Conservation (phyloP, 2,329 filamentous ascomycete species). For the Colletotrichum sp. region DNA sequence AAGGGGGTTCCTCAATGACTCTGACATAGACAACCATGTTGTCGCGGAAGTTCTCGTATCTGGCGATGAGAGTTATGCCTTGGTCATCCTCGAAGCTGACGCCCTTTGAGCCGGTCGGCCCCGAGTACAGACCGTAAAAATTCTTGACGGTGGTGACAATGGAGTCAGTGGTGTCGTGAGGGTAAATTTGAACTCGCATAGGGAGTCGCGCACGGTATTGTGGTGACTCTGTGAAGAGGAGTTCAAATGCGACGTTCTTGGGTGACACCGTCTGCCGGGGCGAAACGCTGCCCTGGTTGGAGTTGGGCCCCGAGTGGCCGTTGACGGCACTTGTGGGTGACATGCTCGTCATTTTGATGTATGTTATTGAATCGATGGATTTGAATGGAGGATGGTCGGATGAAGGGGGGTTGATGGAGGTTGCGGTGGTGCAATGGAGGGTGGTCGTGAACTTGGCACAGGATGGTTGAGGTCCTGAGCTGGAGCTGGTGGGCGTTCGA, state of each 20-base stretch:
- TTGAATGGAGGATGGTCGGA: constrained; percentile 29
- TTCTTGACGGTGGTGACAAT: constrained; percentile 99
- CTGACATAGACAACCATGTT: constrained; percentile 94
- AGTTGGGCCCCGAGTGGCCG: constrained; percentile 37
- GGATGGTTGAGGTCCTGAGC: constrained; percentile 9
- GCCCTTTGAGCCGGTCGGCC: constrained; percentile 71
- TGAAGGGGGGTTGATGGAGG: constrained; percentile 20
- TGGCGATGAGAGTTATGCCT: constrained; percentile 89
- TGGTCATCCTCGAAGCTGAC: constrained; percentile 94
- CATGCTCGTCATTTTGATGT: constrained; percentile 49
- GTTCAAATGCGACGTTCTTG: constrained; percentile 82
- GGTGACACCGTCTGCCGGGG: constrained; percentile 55
- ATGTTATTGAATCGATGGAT: constrained; percentile 27
- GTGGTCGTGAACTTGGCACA: constrained; percentile 8
- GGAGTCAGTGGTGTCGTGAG: constrained; percentile 95
- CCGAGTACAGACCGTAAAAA: constrained; percentile 95
- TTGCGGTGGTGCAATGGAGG: constrained; percentile 19
- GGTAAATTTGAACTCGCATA: constrained; percentile 90
- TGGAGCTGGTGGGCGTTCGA: background rate
- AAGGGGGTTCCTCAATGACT: constrained; percentile 69
- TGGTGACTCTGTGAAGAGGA: constrained; percentile 71
- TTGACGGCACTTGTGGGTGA: constrained; percentile 45
- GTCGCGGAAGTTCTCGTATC: constrained; percentile 93
- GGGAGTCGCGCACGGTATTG: constrained; percentile 77
- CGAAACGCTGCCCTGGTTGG: constrained; percentile 49